A percentile compares a stretch with the other conserved stretches of the same genome.
These are phyloP conservation scores for Metarhizium robertsii DNA, from an alignment of 2,329 filamentous ascomycete species.

Conservation along the genomic window DNA sequence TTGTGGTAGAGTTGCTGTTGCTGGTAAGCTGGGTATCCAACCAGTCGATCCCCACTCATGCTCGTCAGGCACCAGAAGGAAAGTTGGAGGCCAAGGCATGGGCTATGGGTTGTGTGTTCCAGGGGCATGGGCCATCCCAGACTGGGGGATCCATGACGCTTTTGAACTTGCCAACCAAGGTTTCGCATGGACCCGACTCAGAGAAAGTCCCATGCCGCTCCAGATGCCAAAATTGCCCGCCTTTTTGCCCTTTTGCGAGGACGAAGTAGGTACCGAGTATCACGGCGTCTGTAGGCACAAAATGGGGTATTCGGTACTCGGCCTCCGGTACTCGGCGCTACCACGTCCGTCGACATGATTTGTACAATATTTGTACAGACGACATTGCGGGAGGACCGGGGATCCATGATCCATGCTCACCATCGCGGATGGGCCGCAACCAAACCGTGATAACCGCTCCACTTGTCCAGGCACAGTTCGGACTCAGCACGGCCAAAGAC, in stretches of 20 bases:
- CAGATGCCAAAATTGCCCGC: background rate
- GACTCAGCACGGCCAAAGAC: background rate
- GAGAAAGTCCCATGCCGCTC: background rate
- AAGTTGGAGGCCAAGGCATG: background rate
- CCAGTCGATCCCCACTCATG: background rate
- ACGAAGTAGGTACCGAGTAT: background rate
- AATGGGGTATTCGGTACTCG: too few species aligned
- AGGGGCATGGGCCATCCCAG: background rate
- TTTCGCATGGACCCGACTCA: background rate
- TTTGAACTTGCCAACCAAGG: background rate
- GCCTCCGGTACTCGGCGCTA: too few species aligned
- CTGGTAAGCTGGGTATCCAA: background rate
- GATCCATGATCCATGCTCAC: background rate
- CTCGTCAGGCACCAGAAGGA: constrained; percentile 4
- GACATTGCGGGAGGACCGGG: background rate
- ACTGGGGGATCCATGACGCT: background rate
- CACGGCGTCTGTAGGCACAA: background rate
- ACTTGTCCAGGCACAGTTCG: background rate
- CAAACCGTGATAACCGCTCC: background rate
- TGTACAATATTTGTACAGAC: too few species aligned
- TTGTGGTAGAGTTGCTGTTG: background rate
- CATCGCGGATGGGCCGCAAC: background rate
- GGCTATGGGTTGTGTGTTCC: background rate
- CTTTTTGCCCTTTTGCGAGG: background rate
- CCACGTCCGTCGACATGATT: too few species aligned